Base-by-base conservation (phyloP, 1,284 basidiomycete species). In the Tilletia setariae region DNA sequence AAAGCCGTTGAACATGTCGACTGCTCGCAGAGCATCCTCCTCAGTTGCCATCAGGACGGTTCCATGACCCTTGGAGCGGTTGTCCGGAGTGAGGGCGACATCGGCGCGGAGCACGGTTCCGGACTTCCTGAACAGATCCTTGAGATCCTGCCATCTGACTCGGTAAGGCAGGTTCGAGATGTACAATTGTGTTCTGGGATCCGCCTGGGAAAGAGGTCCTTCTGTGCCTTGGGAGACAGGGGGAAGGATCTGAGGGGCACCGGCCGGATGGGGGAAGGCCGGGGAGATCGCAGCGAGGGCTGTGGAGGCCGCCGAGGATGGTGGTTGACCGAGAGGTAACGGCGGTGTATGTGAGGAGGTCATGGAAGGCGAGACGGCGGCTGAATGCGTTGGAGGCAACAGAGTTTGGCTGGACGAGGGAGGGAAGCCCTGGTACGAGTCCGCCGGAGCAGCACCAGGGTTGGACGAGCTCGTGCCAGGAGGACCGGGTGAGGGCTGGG, bases 101-200 rank as follows among this genome's bases (percentile, higher is more conserved):
- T 84, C 83, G 16, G 83, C 82, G 9, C 83, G 74, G 1, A 84
- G 75, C 9, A 84, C 83, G 3, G 81, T 83, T n/a, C 83, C 83
- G 7, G 83, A 79, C 21, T 82, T 82, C 53, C 83, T 77, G 70
- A 84, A 83, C 64, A 84, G 79, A 65, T 84, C 83, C 64, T 76
- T 78, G 46, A 84, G 67, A 64, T 84, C 83, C 67, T 84, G 83
- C 83, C 83, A 84, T 25, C 83, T 74, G 0, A 83, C 83, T 8
- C 82, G 72, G 67, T 81, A 83, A 2, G 83, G 83, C 51, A 84
- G 70, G 64, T 84, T 84, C 25, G 73, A 76, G 30, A 81, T 75
- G 47, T 72, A 68, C 16, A 82, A 72, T 84, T 94, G 92, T 0
- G 92, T 94, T 65, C 92, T 86, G 0, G 92, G 95, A 83, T 97